Evolutionary conservation across 441 rosid species (phyloP).

Genomic region (Daphne laureola): DNA sequence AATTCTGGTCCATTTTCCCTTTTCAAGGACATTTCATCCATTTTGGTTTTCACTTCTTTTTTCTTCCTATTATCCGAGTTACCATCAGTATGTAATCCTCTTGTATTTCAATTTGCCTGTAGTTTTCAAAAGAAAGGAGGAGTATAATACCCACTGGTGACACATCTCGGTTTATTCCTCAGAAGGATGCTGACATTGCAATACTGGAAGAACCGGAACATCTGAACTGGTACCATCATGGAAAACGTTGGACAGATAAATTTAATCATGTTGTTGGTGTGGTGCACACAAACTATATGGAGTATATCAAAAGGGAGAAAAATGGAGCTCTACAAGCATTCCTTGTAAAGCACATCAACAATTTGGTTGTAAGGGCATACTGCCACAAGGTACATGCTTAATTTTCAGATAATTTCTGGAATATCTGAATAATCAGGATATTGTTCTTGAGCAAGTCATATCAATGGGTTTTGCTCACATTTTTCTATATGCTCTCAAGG

Average conservation of each 20-base stretch:
- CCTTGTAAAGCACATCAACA: constrained; percentile 86
- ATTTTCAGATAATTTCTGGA: constrained; percentile 11
- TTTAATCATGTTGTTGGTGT: constrained; percentile 94
- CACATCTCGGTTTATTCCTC: constrained; percentile 80
- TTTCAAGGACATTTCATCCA: constrained; percentile 5
- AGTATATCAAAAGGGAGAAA: constrained; percentile 93
- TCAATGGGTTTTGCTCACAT: constrained; percentile 6
- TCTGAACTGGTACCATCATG: constrained; percentile 95
- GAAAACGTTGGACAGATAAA: constrained; percentile 91
- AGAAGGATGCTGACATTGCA: constrained; percentile 89
- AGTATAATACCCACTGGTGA: constrained; percentile 96
- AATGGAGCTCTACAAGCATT: constrained; percentile 92
- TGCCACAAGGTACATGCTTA: constrained; percentile 64
- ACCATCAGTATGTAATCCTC: constrained; percentile 9
- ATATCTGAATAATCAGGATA: not conserved
- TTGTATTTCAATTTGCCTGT: constrained; percentile 16
- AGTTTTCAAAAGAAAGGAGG: constrained; percentile 88
- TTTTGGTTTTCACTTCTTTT: constrained; percentile 7
- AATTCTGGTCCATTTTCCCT: no score
- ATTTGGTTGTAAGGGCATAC: constrained; percentile 78
- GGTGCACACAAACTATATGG: constrained; percentile 95
- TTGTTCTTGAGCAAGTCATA: not conserved
- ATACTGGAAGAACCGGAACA: constrained; percentile 96
- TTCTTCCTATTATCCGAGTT: no score
- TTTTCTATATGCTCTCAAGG: constrained; percentile 30